Percentiles rank a stretch among this genome's conserved stretches.
These are phyloP conservation scores for Sarcocystis neurona DNA, from an alignment of 169 alveolate genomes.

Conservation along the genomic window DNA sequence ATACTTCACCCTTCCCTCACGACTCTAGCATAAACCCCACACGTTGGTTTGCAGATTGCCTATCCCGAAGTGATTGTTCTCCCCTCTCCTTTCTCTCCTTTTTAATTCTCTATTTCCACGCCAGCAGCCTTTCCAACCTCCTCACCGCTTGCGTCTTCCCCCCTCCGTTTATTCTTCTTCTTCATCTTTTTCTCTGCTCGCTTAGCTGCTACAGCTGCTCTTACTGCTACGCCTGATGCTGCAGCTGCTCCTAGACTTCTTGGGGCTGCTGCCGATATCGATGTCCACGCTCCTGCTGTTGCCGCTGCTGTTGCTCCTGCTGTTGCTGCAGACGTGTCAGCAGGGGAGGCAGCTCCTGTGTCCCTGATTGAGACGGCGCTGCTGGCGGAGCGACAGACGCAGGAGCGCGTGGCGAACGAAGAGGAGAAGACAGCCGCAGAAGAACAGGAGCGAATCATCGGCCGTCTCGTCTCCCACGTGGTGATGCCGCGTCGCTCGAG, in stretches of 20 bases:
- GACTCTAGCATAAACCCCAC: too few relatives aligned
- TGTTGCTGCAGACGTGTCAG: neutral
- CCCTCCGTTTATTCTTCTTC: neutral
- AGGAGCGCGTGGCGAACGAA: neutral
- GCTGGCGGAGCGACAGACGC: conserved; percentile 37
- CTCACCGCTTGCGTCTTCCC: neutral
- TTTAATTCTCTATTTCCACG: neutral
- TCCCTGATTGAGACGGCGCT: conserved; percentile 32
- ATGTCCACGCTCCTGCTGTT: neutral
- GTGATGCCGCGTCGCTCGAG: conserved; percentile 15
- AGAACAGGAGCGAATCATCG: neutral
- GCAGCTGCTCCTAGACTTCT: neutral
- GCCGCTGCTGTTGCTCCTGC: neutral
- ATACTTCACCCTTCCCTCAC: too few relatives aligned
- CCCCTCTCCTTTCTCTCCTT: neutral
- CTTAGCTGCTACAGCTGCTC: neutral
- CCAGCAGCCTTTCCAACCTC: neutral
- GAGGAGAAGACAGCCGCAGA: neutral
- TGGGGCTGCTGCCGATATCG: neutral
- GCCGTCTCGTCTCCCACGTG: conserved; percentile 20
- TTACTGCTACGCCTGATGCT: neutral
- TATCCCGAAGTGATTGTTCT: neutral
- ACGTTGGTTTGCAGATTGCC: neutral
- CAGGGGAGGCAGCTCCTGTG: conserved; percentile 1
- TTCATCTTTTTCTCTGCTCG: neutral